Base-by-base conservation (phyloP, 2,329 filamentous ascomycete genomes). In the Trichoderma sp. region DNA sequence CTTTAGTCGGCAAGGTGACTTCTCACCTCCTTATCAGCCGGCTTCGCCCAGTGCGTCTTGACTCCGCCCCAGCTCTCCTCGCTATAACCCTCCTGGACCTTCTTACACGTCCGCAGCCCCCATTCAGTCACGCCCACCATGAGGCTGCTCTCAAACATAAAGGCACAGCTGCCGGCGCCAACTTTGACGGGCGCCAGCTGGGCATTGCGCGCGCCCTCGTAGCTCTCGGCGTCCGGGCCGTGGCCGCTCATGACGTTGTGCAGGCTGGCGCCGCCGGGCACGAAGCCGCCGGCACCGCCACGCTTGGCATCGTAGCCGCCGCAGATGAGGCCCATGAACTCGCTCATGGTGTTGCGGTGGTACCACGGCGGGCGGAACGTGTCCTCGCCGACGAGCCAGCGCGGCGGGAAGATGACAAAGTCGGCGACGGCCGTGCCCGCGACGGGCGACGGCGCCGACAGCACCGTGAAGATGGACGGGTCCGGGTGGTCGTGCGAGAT, bases 401-500 rank as follows among this genome's bases (percentile, higher is more conserved):
- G 83, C 0, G 90, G 90, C 3, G 90, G 89, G 79, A 92, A 92
- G 78, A 91, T 88, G 75, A 92, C 88, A 73, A 92, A 92, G 79
- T 93, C 90, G 10, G 88, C 89, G 6, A 91, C 80, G 24, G 90
- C 88, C 0, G 90, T 90, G 10, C 89, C 88, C 0, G 87, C 83
- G 1, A 84, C 84, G 2, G 84, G 80, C 2, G 87, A 88, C 10
- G 85, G 87, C 0, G 87, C 89, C 1, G 90, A 89, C 4, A 91
- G 81, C 4, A 92, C 90, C 0, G 88, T 94, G 81, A 89, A 94
- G 77, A 95, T 94, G 70, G 86, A 89, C 0, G 92, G 92, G 75
- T 94, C 92, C 0, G 91, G 91, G 75, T 95, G 92, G 77, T 94
- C 91, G 75, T 87, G 92, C 26, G 87, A 90, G 72, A 92, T 88